Evolutionary conservation across 805 yeast genomes (phyloP).

Genomic region (Dipodascopsis uninucleata): DNA sequence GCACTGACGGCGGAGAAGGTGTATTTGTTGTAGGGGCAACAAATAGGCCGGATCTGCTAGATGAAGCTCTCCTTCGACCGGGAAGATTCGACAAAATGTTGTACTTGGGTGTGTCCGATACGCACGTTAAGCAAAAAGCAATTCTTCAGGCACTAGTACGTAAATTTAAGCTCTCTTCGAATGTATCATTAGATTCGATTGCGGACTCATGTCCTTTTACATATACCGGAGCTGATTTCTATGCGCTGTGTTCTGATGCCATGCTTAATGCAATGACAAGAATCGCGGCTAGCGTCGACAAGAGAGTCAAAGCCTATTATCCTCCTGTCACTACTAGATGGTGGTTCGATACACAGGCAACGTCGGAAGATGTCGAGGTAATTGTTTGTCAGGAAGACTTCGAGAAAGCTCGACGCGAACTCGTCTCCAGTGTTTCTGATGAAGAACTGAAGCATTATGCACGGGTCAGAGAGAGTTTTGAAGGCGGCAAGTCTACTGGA

Average conservation of each 20-base stretch:
- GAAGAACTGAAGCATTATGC: constrained; percentile 83
- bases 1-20: constrained; percentile 71
- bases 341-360: constrained; percentile 87
- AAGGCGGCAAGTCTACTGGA: constrained; percentile 43
- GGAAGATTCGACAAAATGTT: constrained; percentile 90
- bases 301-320: constrained; percentile 55
- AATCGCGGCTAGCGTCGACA: constrained; percentile 72
- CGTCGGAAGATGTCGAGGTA: constrained; percentile 62
- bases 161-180: constrained; percentile 46
- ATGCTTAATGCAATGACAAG: constrained; percentile 96
- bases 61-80: constrained; percentile 79
- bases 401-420: constrained; percentile 63
- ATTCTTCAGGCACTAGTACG: constrained; percentile 78
- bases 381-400: constrained; percentile 70
- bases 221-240: constrained; percentile 97
- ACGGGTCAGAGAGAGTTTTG: constrained; percentile 74
- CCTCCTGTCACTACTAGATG: constrained; percentile 62
- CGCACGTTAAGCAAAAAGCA: constrained; percentile 81
- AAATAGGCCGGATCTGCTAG: constrained; percentile 90
- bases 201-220: constrained; percentile 78
- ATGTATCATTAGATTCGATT: constrained; percentile 55
- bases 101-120: constrained; percentile 88
- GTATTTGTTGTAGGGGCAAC: constrained; percentile 99
- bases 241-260: constrained; percentile 92
- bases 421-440: constrained; percentile 80